Percentiles rank a stretch among this genome's conserved stretches.
Conservation (phyloP, 345 rosid genomes). For the Corchorus capsularis region DNA sequence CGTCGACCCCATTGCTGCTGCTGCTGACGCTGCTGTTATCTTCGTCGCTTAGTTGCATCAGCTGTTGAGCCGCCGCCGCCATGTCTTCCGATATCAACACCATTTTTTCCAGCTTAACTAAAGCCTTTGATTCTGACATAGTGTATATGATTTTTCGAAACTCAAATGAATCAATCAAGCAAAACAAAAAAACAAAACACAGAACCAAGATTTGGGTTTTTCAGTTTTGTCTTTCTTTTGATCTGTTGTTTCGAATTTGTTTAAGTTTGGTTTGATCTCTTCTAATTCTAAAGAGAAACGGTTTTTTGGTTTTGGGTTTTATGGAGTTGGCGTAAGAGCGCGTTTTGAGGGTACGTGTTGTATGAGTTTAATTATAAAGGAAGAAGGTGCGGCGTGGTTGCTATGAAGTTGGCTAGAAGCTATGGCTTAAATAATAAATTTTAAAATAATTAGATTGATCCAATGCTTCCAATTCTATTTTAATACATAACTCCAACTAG, state of each 20-base stretch:
- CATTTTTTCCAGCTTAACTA: background rate
- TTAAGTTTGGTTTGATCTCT: background rate
- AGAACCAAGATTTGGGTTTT: background rate
- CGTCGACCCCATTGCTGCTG: background rate
- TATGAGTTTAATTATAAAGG: conserved; percentile 11
- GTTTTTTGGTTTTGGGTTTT: conserved; percentile 5
- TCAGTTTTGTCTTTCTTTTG: background rate
- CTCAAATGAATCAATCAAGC: no score
- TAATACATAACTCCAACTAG: background rate
- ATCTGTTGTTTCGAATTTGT: background rate
- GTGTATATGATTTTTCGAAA: background rate
- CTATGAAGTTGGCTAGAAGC: conserved; percentile 30
- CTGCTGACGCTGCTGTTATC: conserved; percentile 26
- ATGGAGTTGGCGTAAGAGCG: conserved; percentile 21
- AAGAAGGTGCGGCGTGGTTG: conserved; percentile 34
- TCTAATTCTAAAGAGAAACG: background rate
- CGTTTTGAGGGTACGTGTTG: conserved; percentile 23
- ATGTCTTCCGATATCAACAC: conserved; percentile 29
- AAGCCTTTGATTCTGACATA: conserved; percentile 18
- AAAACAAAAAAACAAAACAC: background rate
- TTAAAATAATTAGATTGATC: background rate
- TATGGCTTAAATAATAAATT: background rate
- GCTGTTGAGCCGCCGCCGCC: conserved; percentile 43
- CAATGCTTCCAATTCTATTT: background rate
- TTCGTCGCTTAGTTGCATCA: conserved; percentile 48